Evolutionary conservation across 2,329 filamentous ascomycete species (phyloP), one percentile per base, ranked within the genome.

Genomic region (Emericellopsis cladophorae): DNA sequence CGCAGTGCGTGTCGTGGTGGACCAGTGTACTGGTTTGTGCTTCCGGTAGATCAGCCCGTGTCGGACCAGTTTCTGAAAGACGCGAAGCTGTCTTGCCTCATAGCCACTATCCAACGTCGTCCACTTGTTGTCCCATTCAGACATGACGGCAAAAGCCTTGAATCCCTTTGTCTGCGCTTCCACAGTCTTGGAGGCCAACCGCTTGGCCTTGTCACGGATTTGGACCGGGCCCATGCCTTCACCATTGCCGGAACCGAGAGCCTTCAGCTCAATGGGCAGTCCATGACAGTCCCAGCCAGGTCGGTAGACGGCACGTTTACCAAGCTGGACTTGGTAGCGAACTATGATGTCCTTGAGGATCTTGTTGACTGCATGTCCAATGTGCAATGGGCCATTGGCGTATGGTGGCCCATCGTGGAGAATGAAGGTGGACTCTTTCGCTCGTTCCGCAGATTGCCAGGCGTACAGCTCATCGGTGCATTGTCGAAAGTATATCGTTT

Each of bases 261-360:
- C 92, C 63, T 96, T 98, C 51, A 96, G 73, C 68, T 98, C 92
- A 54, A 98, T 98, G 1, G 92, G 92, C 38, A 98, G 72, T 1
- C 92, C 92, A 66, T 98, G 92, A 49, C 92, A 98, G 58, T 98
- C 93, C 92, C 92, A 98, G 36, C 92, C 90, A 2, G 92, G 92
- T 14, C 88, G 70, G 54, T 93, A 98, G 32, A 79, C 70, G 29
- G 96, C 80, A 46, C 76, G 72, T 53, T 51, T 52, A 51, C 71
- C 92, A 54, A 81, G 74, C 45, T 84, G 78, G 45, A 96, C 66
- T 63, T 95, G 79, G 45, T 82, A 79, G 33, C 92, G 77, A 50
- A 88, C 72, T 46, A 94, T 85, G 53, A 96, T 84, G 61, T 98
- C 92, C 67, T 98, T 98, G 44, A 95, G 70, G 50, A 96, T 82